Evolutionary conservation across 1,284 basidiomycete species (phyloP).

Genomic region (Exobasidium rhododendri): DNA sequence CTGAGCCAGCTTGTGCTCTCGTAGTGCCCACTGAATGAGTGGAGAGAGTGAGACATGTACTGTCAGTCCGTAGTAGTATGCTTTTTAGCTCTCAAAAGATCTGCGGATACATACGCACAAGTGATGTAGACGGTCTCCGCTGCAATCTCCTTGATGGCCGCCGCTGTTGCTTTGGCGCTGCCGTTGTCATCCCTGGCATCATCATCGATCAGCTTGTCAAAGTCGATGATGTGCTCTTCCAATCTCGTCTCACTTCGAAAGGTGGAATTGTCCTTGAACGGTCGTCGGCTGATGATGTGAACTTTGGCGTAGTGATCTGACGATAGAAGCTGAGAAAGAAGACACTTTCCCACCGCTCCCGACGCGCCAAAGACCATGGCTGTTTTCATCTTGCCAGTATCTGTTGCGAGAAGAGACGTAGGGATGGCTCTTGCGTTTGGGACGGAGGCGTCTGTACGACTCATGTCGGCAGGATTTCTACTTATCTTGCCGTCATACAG

Average conservation of each 20-base stretch:
- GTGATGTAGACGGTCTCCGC: conserved; percentile 5
- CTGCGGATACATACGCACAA: no score
- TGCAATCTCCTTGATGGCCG: neutral
- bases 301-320: neutral
- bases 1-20: conserved; percentile 8
- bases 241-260: neutral
- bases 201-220: neutral
- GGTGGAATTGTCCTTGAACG: neutral
- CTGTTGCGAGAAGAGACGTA: no score
- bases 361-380: conserved; percentile 7
- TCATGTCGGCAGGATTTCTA: no score
- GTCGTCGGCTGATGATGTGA: neutral
- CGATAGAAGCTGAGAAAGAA: neutral
- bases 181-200: no score
- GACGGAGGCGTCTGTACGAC: no score
- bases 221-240: conserved; percentile 2
- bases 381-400: no score
- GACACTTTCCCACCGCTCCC: conserved; percentile 1
- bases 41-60: no score
- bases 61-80: no score
- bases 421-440: no score
- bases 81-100: no score
- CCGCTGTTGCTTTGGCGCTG: neutral
- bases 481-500: no score
- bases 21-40: conserved; percentile 4